phyloP scores from a whole-genome alignment of 2,329 filamentous ascomycete species.

The Alternaria arborescens region DNA sequence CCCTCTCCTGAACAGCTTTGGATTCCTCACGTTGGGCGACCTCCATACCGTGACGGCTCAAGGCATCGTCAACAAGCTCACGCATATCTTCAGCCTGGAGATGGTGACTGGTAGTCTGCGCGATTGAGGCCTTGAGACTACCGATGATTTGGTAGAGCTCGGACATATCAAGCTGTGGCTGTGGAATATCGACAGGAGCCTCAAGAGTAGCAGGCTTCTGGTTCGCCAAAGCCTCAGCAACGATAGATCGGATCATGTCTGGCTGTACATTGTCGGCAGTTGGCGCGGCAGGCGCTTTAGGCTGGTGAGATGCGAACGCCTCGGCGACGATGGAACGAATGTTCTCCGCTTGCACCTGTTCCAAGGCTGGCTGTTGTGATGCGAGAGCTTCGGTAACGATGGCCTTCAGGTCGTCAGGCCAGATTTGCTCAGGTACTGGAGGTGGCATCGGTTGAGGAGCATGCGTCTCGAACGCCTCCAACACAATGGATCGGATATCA shows the following conservation, averaged over 20 bases:
- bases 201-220: constrained; percentile 42
- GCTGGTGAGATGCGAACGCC: constrained; percentile 36
- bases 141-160: constrained; percentile 59
- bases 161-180: constrained; percentile 49
- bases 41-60: constrained; percentile 46
- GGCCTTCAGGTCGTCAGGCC: constrained; percentile 60
- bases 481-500: constrained; percentile 38
- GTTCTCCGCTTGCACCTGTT: constrained; percentile 34
- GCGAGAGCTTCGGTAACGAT: constrained; percentile 69
- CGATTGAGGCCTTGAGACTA: constrained; percentile 59
- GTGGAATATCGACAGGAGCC: constrained; percentile 46
- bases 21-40: constrained; percentile 40
- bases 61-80: constrained; percentile 48
- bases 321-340: constrained; percentile 42
- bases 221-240: constrained; percentile 44
- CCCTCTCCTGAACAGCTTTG: constrained; percentile 43
- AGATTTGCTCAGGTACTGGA: constrained; percentile 41
- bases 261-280: constrained; percentile 41
- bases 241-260: constrained; percentile 47
- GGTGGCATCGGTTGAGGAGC: constrained; percentile 36
- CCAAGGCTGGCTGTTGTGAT: constrained; percentile 30
- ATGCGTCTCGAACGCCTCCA: constrained; percentile 42
- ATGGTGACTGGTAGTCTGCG: constrained; percentile 55
- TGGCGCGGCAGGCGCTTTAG: constrained; percentile 26
- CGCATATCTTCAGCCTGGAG: constrained; percentile 56